Evolutionary conservation across 805 yeast genomes (phyloP).

Genomic region (Groenewaldozyma salmanticensis): DNA sequence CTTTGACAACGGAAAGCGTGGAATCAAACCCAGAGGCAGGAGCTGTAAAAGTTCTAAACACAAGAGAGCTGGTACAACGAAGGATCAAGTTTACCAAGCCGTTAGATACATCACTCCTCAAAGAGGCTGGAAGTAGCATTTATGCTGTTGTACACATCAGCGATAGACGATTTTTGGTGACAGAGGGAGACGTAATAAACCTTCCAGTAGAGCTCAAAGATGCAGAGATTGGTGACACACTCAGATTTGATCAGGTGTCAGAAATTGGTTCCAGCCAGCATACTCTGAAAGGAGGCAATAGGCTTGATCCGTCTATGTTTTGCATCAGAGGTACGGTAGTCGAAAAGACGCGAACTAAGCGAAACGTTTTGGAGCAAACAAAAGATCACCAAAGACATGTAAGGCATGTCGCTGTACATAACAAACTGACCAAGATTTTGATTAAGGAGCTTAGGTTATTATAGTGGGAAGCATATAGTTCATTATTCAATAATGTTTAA

Average conservation of each 20-base stretch:
- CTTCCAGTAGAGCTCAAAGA: constrained; percentile 71
- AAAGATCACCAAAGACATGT: constrained; percentile 73
- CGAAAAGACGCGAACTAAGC: constrained; percentile 67
- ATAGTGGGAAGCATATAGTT: too few relatives aligned
- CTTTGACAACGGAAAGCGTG: too few relatives aligned
- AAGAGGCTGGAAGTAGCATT: constrained; percentile 46
- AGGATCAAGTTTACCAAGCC: constrained; percentile 20
- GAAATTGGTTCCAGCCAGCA: constrained; percentile 80
- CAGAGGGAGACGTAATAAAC: constrained; percentile 78
- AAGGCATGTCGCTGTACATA: constrained; percentile 56
- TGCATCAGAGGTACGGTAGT: constrained; percentile 61
- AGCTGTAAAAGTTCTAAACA: background rate
- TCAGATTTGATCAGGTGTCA: constrained; percentile 63
- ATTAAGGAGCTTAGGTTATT: constrained; percentile 56
- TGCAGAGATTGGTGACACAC: constrained; percentile 75
- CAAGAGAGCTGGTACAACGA: constrained; percentile 10
- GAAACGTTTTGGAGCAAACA: constrained; percentile 54
- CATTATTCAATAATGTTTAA: too few relatives aligned
- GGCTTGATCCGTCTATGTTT: constrained; percentile 43
- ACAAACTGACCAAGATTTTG: constrained; percentile 66
- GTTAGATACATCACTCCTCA: constrained; percentile 49
- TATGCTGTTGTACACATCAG: constrained; percentile 80
- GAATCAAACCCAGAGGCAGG: background rate
- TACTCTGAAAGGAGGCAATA: constrained; percentile 48
- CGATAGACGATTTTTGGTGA: constrained; percentile 77